Evolutionary conservation across 2,329 filamentous ascomycete species (phyloP).

Genomic region (Penicillium sumatraense): DNA sequence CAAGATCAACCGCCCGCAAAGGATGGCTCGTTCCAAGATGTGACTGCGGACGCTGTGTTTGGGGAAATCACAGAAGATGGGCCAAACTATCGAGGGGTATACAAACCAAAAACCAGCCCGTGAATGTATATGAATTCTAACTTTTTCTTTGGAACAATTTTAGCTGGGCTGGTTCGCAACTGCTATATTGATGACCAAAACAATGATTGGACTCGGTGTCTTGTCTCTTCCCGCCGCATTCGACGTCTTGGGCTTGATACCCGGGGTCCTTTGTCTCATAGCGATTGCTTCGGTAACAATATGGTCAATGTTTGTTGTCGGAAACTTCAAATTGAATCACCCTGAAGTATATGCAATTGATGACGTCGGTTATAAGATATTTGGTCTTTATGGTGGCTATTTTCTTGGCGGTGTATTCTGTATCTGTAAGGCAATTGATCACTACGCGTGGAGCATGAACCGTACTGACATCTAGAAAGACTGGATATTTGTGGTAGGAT

Average conservation of each 20-base stretch:
- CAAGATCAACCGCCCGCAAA: too few species aligned
- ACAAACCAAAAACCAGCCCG: not conserved
- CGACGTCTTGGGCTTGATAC: not conserved
- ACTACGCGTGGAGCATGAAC: too few species aligned
- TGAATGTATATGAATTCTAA: too few species aligned
- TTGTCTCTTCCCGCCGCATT: slow-evolving; percentile 4
- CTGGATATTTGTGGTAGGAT: slow-evolving; percentile 54
- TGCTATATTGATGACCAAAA: slow-evolving; percentile 5
- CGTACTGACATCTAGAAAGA: too few species aligned
- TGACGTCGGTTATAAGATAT: slow-evolving; percentile 66
- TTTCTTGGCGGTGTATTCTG: slow-evolving; percentile 64
- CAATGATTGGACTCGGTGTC: slow-evolving; percentile 7
- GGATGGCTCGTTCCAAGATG: too few species aligned
- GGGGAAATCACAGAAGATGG: slow-evolving; percentile 1
- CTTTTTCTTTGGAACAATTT: too few species aligned
- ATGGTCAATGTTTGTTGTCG: slow-evolving; percentile 57
- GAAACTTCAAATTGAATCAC: slow-evolving; percentile 59
- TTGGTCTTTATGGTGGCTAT: slow-evolving; percentile 63
- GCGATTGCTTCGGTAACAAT: slow-evolving; percentile 2
- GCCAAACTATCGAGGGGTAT: not conserved
- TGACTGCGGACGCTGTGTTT: slow-evolving; percentile 3
- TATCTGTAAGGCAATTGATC: slow-evolving; percentile 73
- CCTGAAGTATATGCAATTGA: slow-evolving; percentile 67
- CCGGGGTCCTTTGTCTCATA: not conserved
- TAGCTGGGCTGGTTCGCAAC: slow-evolving; percentile 8